Percentiles rank a stretch among this genome's conserved stretches.
Conservation (phyloP, 352 stramenopile genomes). For the Pythium dissimile region DNA sequence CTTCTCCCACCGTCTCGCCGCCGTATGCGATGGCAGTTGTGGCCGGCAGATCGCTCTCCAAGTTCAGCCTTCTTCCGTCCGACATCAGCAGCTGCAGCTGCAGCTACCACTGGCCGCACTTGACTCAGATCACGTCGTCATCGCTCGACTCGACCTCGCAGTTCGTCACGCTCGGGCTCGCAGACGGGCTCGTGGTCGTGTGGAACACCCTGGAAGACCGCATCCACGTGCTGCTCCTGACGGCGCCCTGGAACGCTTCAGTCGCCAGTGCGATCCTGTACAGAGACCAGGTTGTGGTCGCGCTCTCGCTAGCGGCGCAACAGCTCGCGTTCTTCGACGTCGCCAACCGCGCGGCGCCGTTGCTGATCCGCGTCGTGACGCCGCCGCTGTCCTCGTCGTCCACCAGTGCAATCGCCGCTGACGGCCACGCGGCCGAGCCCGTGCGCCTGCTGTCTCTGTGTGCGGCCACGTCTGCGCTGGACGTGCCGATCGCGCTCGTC, state of each 20-base stretch:
- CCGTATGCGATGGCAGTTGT: constrained; percentile 13
- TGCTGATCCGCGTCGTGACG: constrained; percentile 32
- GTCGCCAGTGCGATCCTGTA: background rate
- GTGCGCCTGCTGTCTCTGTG: constrained; percentile 22
- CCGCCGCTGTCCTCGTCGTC: constrained; percentile 9
- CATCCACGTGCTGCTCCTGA: constrained; percentile 25
- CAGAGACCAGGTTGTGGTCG: constrained; percentile 24
- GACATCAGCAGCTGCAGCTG: background rate
- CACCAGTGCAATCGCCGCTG: constrained; percentile 2
- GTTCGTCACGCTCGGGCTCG: constrained; percentile 42
- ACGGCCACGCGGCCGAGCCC: background rate
- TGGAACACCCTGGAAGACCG: constrained; percentile 52
- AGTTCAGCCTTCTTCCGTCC: background rate
- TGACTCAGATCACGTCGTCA: constrained; percentile 35
- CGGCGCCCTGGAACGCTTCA: background rate
- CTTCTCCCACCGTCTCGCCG: background rate
- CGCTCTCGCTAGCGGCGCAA: constrained; percentile 33
- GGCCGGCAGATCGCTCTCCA: constrained; percentile 4
- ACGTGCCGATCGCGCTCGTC: constrained; percentile 38
- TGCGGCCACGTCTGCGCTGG: constrained; percentile 12
- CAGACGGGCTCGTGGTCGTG: constrained; percentile 39
- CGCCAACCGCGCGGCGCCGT: constrained; percentile 14
- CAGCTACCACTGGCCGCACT: constrained; percentile 32
- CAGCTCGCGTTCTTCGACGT: constrained; percentile 48
- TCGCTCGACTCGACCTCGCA: constrained; percentile 41